Conservation (phyloP, 2,329 filamentous ascomycete species). For the Colletotrichum agaves region DNA sequence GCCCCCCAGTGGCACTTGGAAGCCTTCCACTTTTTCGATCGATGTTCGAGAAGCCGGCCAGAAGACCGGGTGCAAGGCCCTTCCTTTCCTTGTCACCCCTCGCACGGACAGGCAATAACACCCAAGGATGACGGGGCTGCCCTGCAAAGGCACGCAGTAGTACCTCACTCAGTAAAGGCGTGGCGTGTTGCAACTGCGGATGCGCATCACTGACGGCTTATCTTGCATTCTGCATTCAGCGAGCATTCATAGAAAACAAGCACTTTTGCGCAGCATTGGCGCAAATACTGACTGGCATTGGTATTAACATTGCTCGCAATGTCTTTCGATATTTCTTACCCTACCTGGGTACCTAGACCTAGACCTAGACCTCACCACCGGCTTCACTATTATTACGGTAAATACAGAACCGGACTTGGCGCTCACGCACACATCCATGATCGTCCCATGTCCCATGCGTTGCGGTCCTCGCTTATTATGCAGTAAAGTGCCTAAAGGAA, state of each 20-base stretch:
- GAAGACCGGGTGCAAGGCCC: conserved; percentile 30
- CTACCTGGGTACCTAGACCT: too few relatives aligned
- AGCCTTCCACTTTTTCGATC: conserved; percentile 38
- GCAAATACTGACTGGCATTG: neutral
- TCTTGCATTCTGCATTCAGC: too few relatives aligned
- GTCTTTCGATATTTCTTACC: neutral
- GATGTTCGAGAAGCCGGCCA: conserved; percentile 38
- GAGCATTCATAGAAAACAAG: too few relatives aligned
- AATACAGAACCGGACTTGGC: neutral
- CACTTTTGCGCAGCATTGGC: too few relatives aligned
- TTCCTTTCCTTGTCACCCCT: conserved; percentile 1
- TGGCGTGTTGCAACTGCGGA: too few relatives aligned
- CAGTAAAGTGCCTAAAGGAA: too few relatives aligned
- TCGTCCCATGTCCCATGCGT: too few relatives aligned
- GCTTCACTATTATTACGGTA: neutral
- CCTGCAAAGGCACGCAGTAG: neutral
- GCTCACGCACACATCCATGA: conserved; percentile 31
- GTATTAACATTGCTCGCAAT: too few relatives aligned
- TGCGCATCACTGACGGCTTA: too few relatives aligned
- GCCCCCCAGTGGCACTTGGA: conserved; percentile 22
- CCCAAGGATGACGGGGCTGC: neutral
- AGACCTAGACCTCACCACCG: too few relatives aligned
- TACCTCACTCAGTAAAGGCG: too few relatives aligned
- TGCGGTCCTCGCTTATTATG: too few relatives aligned
- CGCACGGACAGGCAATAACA: neutral